Evolutionary conservation across 805 yeast species (phyloP), one percentile per base, ranked within the genome.

Genomic region (Saccharomycopsis fermentans): DNA sequence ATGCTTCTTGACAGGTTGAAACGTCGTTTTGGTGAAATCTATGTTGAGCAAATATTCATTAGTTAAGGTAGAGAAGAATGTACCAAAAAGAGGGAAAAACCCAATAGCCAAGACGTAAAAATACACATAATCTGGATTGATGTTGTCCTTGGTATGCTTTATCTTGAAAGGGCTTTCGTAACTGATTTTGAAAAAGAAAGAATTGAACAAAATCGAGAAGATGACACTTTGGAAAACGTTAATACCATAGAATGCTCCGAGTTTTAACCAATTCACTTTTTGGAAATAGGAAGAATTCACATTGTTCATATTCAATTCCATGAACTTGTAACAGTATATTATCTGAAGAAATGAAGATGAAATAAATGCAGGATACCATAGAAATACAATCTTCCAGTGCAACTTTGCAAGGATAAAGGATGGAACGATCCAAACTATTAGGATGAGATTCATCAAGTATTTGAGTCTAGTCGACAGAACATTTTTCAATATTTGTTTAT

Each of bases 111-210:
- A 58, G 3, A 39, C 9, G n/a, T 56, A 59, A 43, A 34, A 61
- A 54, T 55, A 58, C 6, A 59, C 14, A 48, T 56, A 57, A 9
- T 54, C 17, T 11, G 36, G 32, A 40, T 59, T 61, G 24, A 61
- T 36, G 4, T 58, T 43, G 35, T 59, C 60, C 12, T 54, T 39
- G 27, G 57, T 56, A 51, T 61, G 63, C 32, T 56, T 59, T 17
- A 35, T 29, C 26, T 58, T 55, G 35, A 43, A 32, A 2, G 43
- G 48, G 17, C 32, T 32, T 37, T 26, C 29, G 47, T 39, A 32
- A 11, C 19, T 21, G 52, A 50, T 19, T 35, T 47, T 55, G 55
- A 55, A 58, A 19, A 47, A 58, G 9, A 37, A 32, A 4, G 21
- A 35, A 48, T 40, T 56, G 9, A 59, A 19, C 8, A 59, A 39